These are phyloP conservation scores for Acer negundo DNA, from an alignment of 345 rosid genomes.

Conservation along the genomic window DNA sequence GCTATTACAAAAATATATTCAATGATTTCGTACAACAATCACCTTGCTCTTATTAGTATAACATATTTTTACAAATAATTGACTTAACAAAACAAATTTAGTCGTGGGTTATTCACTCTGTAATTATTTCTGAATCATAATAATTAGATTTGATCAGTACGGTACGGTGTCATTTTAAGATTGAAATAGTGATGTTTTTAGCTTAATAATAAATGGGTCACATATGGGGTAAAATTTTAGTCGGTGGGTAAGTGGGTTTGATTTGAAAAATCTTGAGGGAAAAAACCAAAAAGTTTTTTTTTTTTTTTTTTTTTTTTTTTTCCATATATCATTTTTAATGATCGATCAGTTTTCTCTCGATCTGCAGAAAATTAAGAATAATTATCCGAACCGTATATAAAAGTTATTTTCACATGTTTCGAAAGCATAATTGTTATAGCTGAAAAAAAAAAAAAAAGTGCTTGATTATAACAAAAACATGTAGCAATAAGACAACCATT, in stretches of 20 bases:
- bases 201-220: not conserved
- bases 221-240: too few species aligned
- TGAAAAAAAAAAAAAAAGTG: too few species aligned
- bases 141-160: not conserved
- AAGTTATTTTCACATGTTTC: too few species aligned
- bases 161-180: not conserved
- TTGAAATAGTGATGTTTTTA: not conserved
- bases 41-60: not conserved
- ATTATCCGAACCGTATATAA: too few species aligned
- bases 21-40: not conserved
- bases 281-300: too few species aligned
- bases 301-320: too few species aligned
- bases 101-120: not conserved
- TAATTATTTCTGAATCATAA: constrained; percentile 12
- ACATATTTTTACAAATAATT: not conserved
- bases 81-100: not conserved
- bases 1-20: not conserved
- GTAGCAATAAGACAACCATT: too few species aligned
- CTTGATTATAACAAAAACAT: too few species aligned
- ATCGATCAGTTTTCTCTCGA: not conserved
- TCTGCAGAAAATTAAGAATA: too few species aligned
- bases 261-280: not conserved
- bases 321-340: too few species aligned
- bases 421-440: too few species aligned
- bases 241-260: too few species aligned